phyloP scores from a whole-genome alignment of 176 grass and related monocot species.

The Tuctoria greenei region DNA sequence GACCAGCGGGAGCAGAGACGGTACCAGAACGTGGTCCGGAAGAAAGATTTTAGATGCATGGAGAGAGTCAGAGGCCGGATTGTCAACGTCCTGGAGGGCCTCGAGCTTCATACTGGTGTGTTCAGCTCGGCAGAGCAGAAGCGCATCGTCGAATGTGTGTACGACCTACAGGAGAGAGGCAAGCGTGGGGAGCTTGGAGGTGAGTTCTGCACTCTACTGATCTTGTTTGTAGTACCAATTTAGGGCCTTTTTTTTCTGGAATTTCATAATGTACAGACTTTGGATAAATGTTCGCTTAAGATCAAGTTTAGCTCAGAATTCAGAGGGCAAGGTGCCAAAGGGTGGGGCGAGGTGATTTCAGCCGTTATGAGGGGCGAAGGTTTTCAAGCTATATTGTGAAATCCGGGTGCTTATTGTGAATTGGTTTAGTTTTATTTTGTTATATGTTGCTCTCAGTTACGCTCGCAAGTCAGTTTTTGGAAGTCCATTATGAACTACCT shows the following conservation, averaged over 20 bases:
- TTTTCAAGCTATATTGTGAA: not conserved
- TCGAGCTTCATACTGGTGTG: conserved; percentile 52
- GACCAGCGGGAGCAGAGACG: conserved; percentile 53
- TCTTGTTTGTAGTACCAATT: not conserved
- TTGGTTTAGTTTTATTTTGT: not conserved
- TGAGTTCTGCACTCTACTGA: conserved; percentile 5
- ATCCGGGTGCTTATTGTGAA: not conserved
- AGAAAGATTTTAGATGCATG: conserved; percentile 40
- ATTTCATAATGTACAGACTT: not conserved
- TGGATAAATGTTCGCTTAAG: conserved; percentile 6
- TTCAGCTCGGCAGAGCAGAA: conserved; percentile 50
- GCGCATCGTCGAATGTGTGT: conserved; percentile 41
- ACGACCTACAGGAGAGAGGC: conserved; percentile 49
- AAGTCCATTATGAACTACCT: not conserved
- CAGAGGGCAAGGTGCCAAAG: not conserved
- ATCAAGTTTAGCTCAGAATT: not conserved
- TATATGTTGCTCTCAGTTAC: not conserved
- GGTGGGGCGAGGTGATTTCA: not conserved
- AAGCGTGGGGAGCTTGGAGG: conserved; percentile 51
- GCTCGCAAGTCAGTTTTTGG: not conserved
- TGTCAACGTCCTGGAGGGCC: conserved; percentile 48
- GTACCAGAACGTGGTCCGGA: conserved; percentile 37
- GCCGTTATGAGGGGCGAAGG: not conserved
- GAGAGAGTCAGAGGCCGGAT: conserved; percentile 44
- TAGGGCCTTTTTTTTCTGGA: not conserved